A percentile compares a stretch with the other conserved stretches of the same genome.
Evolutionary conservation across 2,329 filamentous ascomycete genomes (phyloP).

Genomic region (Trichophyton simii): DNA sequence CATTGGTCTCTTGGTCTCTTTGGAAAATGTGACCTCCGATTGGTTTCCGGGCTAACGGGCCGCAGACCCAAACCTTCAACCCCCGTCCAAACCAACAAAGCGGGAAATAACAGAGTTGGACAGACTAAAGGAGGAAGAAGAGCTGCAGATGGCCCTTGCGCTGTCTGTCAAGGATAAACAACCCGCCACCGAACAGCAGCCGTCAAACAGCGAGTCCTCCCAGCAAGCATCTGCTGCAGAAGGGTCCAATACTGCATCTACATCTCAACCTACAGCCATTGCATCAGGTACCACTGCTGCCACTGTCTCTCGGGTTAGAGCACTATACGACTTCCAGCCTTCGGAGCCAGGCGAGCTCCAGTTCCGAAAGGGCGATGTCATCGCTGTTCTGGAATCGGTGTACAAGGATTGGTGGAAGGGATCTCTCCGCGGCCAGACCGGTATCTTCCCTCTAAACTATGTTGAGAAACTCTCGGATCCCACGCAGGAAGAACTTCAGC

Average conservation of each 20-base stretch:
- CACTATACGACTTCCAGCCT: conserved; percentile 86
- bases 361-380: conserved; percentile 93
- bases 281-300: conserved; percentile 84
- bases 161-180: conserved; percentile 86
- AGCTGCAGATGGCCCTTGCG: conserved; percentile 88
- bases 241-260: conserved; percentile 15
- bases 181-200: conserved; percentile 26
- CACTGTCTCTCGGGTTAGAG: conserved; percentile 86
- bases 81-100: conserved; percentile 88
- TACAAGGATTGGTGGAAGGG: conserved; percentile 99
- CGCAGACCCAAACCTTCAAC: conserved; percentile 74
- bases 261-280: conserved; percentile 41
- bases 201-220: conserved; percentile 21
- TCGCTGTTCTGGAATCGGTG: conserved; percentile 91
- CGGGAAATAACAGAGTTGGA: conserved; percentile 80
- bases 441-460: conserved; percentile 97
- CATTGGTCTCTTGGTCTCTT: neutral
- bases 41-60: conserved; percentile 4
- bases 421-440: conserved; percentile 82
- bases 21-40: neutral
- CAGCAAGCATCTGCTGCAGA: conserved; percentile 31
- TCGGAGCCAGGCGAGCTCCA: conserved; percentile 90
- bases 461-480: conserved; percentile 95
- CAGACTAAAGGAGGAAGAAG: conserved; percentile 89
- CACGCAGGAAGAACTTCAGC: conserved; percentile 83